Base-by-base conservation (phyloP, 2,329 filamentous ascomycete species). In the Cryphonectria radicalis region DNA sequence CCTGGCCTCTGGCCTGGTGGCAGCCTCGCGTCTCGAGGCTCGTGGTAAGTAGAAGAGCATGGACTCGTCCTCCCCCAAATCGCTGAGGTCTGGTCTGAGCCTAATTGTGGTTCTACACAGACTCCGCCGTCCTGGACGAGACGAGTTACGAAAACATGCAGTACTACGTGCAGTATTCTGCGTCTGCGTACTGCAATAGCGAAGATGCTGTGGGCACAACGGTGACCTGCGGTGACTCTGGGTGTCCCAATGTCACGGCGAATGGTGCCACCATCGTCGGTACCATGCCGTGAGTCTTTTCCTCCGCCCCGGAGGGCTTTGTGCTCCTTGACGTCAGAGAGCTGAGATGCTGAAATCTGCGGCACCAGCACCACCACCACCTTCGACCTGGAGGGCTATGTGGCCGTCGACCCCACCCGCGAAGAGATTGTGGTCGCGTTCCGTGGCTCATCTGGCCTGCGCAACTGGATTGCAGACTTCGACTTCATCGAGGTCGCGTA, bases 381-480 rank as follows among this genome's bases (percentile, higher is more conserved):
- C 32, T 75, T 77, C 70, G 72, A 79, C 70, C 82, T 86, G 62
- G 79, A 83, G 50, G 87, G 85, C 70, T 87, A 87, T 70, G 82
- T 89, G 32, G 83, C 85, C 37, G 79, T 84, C 32, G 88, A 91
- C 77, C 73, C 81, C 25, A 77, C 77, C 35, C 84, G 82, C 73
- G 75, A 83, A 69, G 81, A 88, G 70, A 88, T 92, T 72, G 86
- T 92, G 64, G 77, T 91, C 59, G 83, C 88, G 43, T 84, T 90
- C 80, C 86, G 89, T 57, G 91, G 91, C 74, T 88, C 86, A 66
- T 79, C 80, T 72, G 88, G 86, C 60, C 75, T 90, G 72, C 84
- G 85, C 67, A 92, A 92, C 83, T 91, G 85, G 84, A 82, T 91
- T 74, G 83, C 87, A 67, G 86, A 92, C 76, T 71, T 87, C 66